Percentiles rank a stretch among this genome's conserved stretches.
Evolutionary conservation across 2,329 filamentous ascomycete species (phyloP).

Genomic region (Xylaria sp.): DNA sequence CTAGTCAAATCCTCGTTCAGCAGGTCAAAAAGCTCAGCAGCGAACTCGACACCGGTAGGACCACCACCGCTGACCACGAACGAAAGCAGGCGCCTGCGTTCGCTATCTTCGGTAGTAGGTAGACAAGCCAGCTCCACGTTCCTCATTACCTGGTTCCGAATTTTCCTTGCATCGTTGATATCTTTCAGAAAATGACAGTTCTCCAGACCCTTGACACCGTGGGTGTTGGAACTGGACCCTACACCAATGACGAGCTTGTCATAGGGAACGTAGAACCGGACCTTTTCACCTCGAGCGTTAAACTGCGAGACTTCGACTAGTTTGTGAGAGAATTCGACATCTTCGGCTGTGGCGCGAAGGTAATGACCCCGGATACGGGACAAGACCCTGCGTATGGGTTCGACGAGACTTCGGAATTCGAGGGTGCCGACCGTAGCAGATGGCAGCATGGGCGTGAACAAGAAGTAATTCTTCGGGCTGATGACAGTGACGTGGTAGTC

Average conservation of each 20-base stretch:
- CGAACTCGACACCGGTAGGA: slow-evolving; percentile 97
- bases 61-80: slow-evolving; percentile 97
- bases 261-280: slow-evolving; percentile 92
- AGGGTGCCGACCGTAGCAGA: slow-evolving; percentile 96
- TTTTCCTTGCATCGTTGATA: slow-evolving; percentile 88
- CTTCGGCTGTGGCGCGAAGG: slow-evolving; percentile 84
- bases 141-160: slow-evolving; percentile 86
- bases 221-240: slow-evolving; percentile 91
- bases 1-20: slow-evolving; percentile 91
- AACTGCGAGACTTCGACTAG: slow-evolving; percentile 85
- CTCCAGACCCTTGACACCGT: slow-evolving; percentile 94
- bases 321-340: slow-evolving; percentile 92
- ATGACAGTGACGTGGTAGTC: slow-evolving; percentile 97
- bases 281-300: slow-evolving; percentile 76
- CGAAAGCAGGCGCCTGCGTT: slow-evolving; percentile 86
- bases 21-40: slow-evolving; percentile 94
- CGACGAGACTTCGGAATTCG: slow-evolving; percentile 88
- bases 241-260: slow-evolving; percentile 96
- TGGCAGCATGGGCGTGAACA: slow-evolving; percentile 98
- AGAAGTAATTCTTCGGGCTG: slow-evolving; percentile 94
- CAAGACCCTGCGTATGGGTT: slow-evolving; percentile 90
- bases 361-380: slow-evolving; percentile 85
- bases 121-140: slow-evolving; percentile 92
- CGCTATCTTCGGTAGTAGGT: slow-evolving; percentile 90
- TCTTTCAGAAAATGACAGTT: slow-evolving; percentile 96